phyloP scores from a whole-genome alignment of 2,329 filamentous ascomycete genomes.

The Beauveria sp. region DNA sequence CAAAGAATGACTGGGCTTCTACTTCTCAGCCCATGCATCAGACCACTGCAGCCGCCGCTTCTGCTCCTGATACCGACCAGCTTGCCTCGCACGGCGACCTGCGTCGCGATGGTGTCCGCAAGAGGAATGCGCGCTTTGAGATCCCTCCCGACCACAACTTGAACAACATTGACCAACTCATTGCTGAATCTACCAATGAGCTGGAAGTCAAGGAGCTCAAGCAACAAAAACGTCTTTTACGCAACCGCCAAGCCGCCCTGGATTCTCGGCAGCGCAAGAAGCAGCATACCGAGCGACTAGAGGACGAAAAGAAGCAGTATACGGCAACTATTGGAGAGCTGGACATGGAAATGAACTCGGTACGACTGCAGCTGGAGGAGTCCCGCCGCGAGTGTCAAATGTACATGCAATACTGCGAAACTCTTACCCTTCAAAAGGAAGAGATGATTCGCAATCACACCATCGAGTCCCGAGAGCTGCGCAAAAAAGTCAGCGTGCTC shows the following conservation, averaged over 20 bases:
- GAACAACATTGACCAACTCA: slow-evolving; percentile 89
- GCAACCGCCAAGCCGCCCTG: slow-evolving; percentile 93
- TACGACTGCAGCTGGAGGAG: slow-evolving; percentile 63
- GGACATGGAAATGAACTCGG: slow-evolving; percentile 65
- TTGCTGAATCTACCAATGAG: slow-evolving; percentile 79
- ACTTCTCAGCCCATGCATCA: slow-evolving; percentile 44
- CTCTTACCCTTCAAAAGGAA: slow-evolving; percentile 77
- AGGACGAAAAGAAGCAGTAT: slow-evolving; percentile 93
- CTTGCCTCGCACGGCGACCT: slow-evolving; percentile 70
- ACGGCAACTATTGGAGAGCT: slow-evolving; percentile 67
- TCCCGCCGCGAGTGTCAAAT: slow-evolving; percentile 67
- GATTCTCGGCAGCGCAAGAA: slow-evolving; percentile 97
- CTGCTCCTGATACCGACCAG: slow-evolving; percentile 48
- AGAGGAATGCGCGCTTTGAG: slow-evolving; percentile 98
- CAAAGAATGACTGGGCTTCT: slow-evolving; percentile 51
- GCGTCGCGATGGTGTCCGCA: slow-evolving; percentile 80
- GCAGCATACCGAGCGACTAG: slow-evolving; percentile 91
- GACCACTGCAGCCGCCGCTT: slow-evolving; percentile 37
- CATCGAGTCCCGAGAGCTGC: slow-evolving; percentile 80
- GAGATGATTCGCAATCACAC: slow-evolving; percentile 85
- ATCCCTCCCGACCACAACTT: slow-evolving; percentile 91
- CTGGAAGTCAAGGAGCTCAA: slow-evolving; percentile 96
- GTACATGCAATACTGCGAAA: slow-evolving; percentile 67
- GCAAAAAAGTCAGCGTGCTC: slow-evolving; percentile 84
- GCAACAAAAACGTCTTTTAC: slow-evolving; percentile 89